Conservation (phyloP, 768 basidiomycete species). For the Amanita subjunquillea region DNA sequence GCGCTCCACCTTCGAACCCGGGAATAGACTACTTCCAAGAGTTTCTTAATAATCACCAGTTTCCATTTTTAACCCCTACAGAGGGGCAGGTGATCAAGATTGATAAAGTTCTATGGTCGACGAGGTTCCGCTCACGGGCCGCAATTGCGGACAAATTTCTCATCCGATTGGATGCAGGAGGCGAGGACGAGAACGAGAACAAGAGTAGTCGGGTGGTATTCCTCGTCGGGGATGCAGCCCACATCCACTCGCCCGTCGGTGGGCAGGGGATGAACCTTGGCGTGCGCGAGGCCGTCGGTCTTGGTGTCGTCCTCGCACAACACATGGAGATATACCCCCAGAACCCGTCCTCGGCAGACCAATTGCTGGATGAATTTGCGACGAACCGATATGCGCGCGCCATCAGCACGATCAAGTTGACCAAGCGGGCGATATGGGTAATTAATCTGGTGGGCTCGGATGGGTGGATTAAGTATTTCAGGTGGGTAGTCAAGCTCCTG, state of each 20-base stretch:
- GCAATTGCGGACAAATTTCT: conserved; percentile 24
- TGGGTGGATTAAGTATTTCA: neutral
- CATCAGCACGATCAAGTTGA: conserved; percentile 28
- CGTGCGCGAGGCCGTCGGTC: conserved; percentile 38
- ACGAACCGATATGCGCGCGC: conserved; percentile 23
- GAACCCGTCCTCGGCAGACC: conserved; percentile 15
- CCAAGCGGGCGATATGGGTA: conserved; percentile 20
- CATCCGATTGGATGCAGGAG: conserved; percentile 11
- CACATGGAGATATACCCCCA: conserved; percentile 14
- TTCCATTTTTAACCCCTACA: conserved; percentile 6
- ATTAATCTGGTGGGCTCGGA: neutral
- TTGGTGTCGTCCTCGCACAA: conserved; percentile 29
- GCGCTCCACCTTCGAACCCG: conserved; percentile 25
- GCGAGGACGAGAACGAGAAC: conserved; percentile 6
- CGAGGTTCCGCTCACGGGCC: neutral
- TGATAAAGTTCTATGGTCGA: conserved; percentile 25
- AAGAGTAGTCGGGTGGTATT: conserved; percentile 6
- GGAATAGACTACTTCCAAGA: conserved; percentile 32
- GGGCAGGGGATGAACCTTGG: conserved; percentile 53
- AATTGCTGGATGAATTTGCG: conserved; percentile 25
- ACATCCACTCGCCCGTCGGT: conserved; percentile 37
- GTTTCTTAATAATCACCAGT: conserved; percentile 27
- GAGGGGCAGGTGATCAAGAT: conserved; percentile 25
- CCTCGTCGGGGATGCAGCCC: conserved; percentile 25
- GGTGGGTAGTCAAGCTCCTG: neutral